Conservation (phyloP, 2,329 filamentous ascomycete species). For the Cyphellophora attinorum region DNA sequence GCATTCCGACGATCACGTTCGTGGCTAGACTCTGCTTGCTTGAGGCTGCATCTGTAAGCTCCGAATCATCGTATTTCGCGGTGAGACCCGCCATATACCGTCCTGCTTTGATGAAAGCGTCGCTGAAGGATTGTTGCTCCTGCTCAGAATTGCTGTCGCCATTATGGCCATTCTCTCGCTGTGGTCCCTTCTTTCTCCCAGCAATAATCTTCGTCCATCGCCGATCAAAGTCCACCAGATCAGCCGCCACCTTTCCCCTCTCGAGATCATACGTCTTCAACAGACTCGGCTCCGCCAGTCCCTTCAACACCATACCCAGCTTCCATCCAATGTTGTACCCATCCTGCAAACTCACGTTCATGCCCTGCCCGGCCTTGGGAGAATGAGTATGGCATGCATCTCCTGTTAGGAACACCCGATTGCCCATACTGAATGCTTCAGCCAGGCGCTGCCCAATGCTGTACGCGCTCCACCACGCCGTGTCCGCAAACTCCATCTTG, state of each 20-base stretch:
- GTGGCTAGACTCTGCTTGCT: slow-evolving; percentile 27
- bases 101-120: slow-evolving; percentile 49
- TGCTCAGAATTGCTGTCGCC: too few species aligned
- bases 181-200: slow-evolving; percentile 20
- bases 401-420: slow-evolving; percentile 59
- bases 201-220: slow-evolving; percentile 46
- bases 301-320: slow-evolving; percentile 39
- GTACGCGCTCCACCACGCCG: slow-evolving; percentile 62
- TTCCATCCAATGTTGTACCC: slow-evolving; percentile 54
- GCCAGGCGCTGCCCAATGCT: slow-evolving; percentile 63
- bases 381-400: slow-evolving; percentile 62
- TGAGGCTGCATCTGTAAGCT: slow-evolving; percentile 30
- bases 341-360: slow-evolving; percentile 47
- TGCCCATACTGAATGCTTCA: slow-evolving; percentile 55
- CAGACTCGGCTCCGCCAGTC: slow-evolving; percentile 32
- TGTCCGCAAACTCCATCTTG: slow-evolving; percentile 43
- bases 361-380: slow-evolving; percentile 60
- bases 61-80: slow-evolving; percentile 43
- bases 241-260: slow-evolving; percentile 41
- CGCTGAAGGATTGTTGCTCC: slow-evolving; percentile 42
- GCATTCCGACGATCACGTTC: slow-evolving; percentile 35
- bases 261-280: slow-evolving; percentile 47
- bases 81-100: slow-evolving; percentile 53
- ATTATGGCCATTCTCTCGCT: slow-evolving; percentile 29
- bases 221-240: slow-evolving; percentile 54